phyloP scores from a whole-genome alignment of 345 rosid genomes.

The Psidium friedrichsthalianum region DNA sequence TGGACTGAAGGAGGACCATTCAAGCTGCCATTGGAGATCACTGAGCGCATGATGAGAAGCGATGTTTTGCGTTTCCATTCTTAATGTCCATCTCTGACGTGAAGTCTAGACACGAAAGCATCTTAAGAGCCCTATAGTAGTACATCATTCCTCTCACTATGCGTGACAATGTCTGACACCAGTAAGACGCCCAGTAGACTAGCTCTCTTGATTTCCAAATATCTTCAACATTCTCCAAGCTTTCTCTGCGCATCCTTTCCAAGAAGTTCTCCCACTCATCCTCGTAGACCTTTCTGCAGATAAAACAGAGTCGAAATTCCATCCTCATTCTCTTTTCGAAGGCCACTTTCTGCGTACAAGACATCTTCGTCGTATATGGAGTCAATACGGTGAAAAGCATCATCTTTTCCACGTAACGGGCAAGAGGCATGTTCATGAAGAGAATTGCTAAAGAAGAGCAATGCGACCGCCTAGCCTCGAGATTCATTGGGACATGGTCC shows the following conservation, averaged over 20 bases:
- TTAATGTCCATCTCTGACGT: slow-evolving; percentile 81
- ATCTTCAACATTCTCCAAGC: slow-evolving; percentile 56
- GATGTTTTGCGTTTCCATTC: slow-evolving; percentile 39
- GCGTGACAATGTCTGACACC: slow-evolving; percentile 92
- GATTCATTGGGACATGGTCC: slow-evolving; percentile 67
- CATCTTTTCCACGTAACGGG: slow-evolving; percentile 85
- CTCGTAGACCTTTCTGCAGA: slow-evolving; percentile 71
- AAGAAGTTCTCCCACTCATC: slow-evolving; percentile 88
- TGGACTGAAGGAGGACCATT: slow-evolving; percentile 9
- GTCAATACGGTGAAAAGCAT: slow-evolving; percentile 89
- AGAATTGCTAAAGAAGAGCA: slow-evolving; percentile 93
- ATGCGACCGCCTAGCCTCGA: slow-evolving; percentile 84
- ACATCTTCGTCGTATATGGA: slow-evolving; percentile 87
- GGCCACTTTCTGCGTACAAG: slow-evolving; percentile 50
- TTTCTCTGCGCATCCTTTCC: slow-evolving; percentile 78
- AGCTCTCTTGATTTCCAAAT: slow-evolving; percentile 73
- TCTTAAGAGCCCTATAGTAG: slow-evolving; percentile 75
- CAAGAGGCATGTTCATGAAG: slow-evolving; percentile 92
- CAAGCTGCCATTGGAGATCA: slow-evolving; percentile 9
- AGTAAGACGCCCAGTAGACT: slow-evolving; percentile 84
- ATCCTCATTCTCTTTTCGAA: slow-evolving; percentile 72
- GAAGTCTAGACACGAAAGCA: slow-evolving; percentile 76
- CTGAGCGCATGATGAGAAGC: slow-evolving; percentile 29
- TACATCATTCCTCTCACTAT: slow-evolving; percentile 96
- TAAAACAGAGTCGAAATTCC: slow-evolving; percentile 80